Evolutionary conservation across 805 yeast species (phyloP), one percentile per base, ranked within the genome.

Genomic region (Teunomyces gatunensis): DNA sequence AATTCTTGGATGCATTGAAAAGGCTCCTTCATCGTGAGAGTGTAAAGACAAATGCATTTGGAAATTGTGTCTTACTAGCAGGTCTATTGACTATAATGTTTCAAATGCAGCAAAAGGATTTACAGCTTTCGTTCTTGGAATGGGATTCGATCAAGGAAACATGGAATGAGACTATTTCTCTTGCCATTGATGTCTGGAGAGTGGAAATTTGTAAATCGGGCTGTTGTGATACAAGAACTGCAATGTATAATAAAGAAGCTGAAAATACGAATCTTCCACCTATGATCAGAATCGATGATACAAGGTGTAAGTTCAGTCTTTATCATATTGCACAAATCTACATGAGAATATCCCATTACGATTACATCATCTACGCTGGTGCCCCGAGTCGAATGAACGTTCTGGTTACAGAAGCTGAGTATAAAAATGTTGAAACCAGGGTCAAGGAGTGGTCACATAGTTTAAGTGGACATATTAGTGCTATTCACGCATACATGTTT

Each of bases 401-500:
- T 5, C 42, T 33, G 11, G 51, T 42, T 1, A 44, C 47, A 5
- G 44, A 41, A 23, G n/a, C 23, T 17, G 51, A 50, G 15, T 48
- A 45, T 20, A 12, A 21, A 6, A 33, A 34, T 13, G 53, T 48
- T 12, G 53, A 47, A 30, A n/a, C 32, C 10, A 39, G 53, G 28
- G 51, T 50, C 6, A 40, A 39, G 23, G 39, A 39, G 12, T 50
- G 53, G 53, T 42, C 53, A 11, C 32, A 41, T 18, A 44, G 50
- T 18, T 5, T 33, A 25, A 35, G 45, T 36, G 53, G 53, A 20
- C 32, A 30, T 3, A 47, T 49, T n/a, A 49, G 83, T 21, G 78
- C 79, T 6, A 69, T 84, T 34, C 87, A 85, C 58, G 83, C 87
- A 17, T 81, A 81, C 51, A 67, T 81, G 53, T 71, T 83, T 47